phyloP scores from a whole-genome alignment of 2,329 filamentous ascomycete genomes.

The Pseudocercospora pini-densiflorae region DNA sequence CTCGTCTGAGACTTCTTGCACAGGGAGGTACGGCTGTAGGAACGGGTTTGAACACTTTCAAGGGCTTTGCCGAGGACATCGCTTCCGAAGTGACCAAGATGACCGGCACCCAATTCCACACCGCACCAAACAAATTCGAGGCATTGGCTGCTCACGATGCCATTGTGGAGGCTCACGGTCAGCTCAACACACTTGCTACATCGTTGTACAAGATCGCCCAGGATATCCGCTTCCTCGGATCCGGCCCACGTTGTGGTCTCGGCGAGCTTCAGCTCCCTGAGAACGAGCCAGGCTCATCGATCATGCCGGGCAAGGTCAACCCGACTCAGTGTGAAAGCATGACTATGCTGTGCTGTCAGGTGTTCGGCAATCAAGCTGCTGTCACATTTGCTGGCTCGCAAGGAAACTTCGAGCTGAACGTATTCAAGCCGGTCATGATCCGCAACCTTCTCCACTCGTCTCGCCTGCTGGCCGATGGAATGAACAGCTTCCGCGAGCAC shows the following conservation, averaged over 20 bases:
- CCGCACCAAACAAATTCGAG: slow-evolving; percentile 99
- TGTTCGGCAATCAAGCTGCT: slow-evolving; percentile 96
- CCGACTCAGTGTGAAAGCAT: slow-evolving; percentile 97
- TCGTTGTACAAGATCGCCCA: slow-evolving; percentile 98
- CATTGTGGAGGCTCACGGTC: slow-evolving; percentile 90
- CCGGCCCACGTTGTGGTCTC: slow-evolving; percentile 91
- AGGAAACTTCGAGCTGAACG: slow-evolving; percentile 98
- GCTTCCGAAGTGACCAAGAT: slow-evolving; percentile 89
- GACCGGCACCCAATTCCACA: slow-evolving; percentile 92
- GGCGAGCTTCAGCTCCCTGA: slow-evolving; percentile 92
- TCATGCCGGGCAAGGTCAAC: slow-evolving; percentile 99
- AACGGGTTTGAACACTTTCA: slow-evolving; percentile 96
- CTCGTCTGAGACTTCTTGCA: slow-evolving; percentile 82
- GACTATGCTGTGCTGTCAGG: slow-evolving; percentile 97
- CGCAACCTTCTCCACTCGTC: slow-evolving; percentile 92
- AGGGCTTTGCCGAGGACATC: slow-evolving; percentile 92
- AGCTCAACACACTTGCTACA: slow-evolving; percentile 87
- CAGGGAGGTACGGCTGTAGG: slow-evolving; percentile 97
- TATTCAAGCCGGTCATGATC: slow-evolving; percentile 98
- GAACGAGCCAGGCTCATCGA: slow-evolving; percentile 96
- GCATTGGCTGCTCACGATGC: slow-evolving; percentile 94
- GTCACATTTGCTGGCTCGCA: slow-evolving; percentile 94
- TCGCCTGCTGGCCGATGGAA: slow-evolving; percentile 85
- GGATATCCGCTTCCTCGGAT: slow-evolving; percentile 96
- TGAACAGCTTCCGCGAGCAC: slow-evolving; percentile 95